These are phyloP conservation scores for Sporothrix phasma DNA, from an alignment of 2,329 filamentous ascomycete genomes.

Conservation along the genomic window DNA sequence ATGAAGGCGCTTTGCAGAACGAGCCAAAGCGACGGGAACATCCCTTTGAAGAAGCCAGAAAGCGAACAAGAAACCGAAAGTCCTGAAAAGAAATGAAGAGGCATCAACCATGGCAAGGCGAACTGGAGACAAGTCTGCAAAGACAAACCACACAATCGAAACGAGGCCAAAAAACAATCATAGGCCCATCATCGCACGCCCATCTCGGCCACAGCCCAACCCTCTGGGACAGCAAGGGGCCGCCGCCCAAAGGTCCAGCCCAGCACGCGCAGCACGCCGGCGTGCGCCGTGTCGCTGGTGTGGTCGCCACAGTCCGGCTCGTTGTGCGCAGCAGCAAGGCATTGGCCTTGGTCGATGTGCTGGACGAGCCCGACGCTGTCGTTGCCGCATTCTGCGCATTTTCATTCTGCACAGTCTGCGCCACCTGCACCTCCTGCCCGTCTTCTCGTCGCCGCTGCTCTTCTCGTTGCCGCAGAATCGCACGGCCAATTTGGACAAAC, in stretches of 20 bases:
- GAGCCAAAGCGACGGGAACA: too few relatives aligned
- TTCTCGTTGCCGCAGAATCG: slow-evolving; percentile 26
- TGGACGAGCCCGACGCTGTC: slow-evolving; percentile 1
- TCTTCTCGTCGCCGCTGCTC: slow-evolving; percentile 19
- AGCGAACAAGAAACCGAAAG: neutral
- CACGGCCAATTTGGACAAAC: slow-evolving; percentile 27
- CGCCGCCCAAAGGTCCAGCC: neutral
- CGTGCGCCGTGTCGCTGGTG: neutral
- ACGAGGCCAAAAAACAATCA: neutral
- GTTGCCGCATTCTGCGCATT: neutral
- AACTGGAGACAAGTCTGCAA: neutral
- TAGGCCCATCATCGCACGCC: neutral
- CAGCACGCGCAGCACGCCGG: neutral
- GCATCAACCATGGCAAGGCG: neutral
- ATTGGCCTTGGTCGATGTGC: slow-evolving; percentile 2
- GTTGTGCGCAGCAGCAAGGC: slow-evolving; percentile 4
- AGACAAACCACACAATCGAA: neutral
- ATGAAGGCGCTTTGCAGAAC: too few relatives aligned
- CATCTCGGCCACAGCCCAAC: neutral
- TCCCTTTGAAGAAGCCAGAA: too few relatives aligned
- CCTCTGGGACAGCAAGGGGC: neutral
- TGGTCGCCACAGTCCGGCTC: neutral
- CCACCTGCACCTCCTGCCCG: slow-evolving; percentile 17
- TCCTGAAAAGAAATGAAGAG: neutral
- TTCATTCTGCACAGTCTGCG: too few relatives aligned